These are phyloP conservation scores for Vanilla planifolia DNA, from an alignment of 106 monocot species.

Conservation along the genomic window DNA sequence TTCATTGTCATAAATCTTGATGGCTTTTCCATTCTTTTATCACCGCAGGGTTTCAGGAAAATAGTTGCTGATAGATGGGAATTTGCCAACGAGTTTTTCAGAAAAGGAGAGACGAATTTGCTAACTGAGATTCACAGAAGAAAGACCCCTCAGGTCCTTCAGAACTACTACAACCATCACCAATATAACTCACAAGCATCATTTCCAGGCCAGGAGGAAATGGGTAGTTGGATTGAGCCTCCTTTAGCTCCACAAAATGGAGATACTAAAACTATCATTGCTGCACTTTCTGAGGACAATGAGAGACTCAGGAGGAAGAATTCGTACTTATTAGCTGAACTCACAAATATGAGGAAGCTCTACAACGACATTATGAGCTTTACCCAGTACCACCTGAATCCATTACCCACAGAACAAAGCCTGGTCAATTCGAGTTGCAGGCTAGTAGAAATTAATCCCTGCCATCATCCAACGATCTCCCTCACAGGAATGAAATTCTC, in stretches of 20 bases:
- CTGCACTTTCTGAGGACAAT: constrained; percentile 53
- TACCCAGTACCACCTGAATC: constrained; percentile 50
- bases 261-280: constrained; percentile 13
- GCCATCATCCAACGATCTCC: too few relatives aligned
- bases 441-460: too few relatives aligned
- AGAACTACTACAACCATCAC: not conserved
- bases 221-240: constrained; percentile 12
- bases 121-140: constrained; percentile 60
- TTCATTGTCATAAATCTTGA: not conserved
- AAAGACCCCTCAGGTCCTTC: constrained; percentile 26
- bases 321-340: constrained; percentile 50
- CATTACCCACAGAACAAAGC: not conserved
- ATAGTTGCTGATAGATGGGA: constrained; percentile 61
- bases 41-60: constrained; percentile 45
- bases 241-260: not conserved
- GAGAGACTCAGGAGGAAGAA: constrained; percentile 57
- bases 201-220: constrained; percentile 11
- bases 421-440: not conserved
- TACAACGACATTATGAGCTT: constrained; percentile 78
- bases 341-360: constrained; percentile 71
- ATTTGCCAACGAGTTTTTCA: constrained; percentile 58
- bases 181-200: constrained; percentile 4
- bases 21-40: too few relatives aligned
- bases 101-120: constrained; percentile 50
- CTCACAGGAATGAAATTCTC: too few relatives aligned